Base-by-base conservation (phyloP, 2,329 filamentous ascomycete species). In the Mollisiaceae sp. region DNA sequence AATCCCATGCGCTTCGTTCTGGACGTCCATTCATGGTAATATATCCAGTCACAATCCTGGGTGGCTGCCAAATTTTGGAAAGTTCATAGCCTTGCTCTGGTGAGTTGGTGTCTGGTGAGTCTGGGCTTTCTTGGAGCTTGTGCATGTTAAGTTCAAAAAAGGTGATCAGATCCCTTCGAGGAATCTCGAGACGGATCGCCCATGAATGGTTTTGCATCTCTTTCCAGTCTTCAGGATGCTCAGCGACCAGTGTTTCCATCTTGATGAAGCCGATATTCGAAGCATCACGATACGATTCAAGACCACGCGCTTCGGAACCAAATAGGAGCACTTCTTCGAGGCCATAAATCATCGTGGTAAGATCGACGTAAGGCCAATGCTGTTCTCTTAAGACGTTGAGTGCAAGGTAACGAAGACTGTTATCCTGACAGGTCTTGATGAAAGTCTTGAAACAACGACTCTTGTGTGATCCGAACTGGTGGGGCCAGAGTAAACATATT, bases 301-400 rank as follows among this genome's bases (percentile, higher is more conserved):
- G 8, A 14, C 32, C 24, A 4, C 18, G 3, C 9, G 15, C 57
- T 18, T 2, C 39, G 3, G 38, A 38, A 8, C 45, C 50, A 45
- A 62, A 62, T 18, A 62, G n/a, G 8, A 56, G 14, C n/a, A 62
- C 27, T 41, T 62, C 60, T 14, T 62, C 22, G n/a, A 62, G 50
- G 11, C 27, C 22, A 24, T 35, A 35, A 15, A 36, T 41, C 22
- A 32, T 20, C 8, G 60, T 62, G 9, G 60, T 54, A 6, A 62
- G n/a, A 4, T 62, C 38, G 22, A 62, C 50, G 50, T 32, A 62
- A 11, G 47, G 60, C 60, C 60, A 62, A 35, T 62, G 60, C 35
- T 56, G 36, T 20, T 62, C 52, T 62, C 38, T 35, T 14, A 41
- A 50, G 22, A 56, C 36, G 22, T 62, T 62, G 6, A 62, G n/a